Evolutionary conservation across 257 asterid species (phyloP).

Genomic region (Nicotiana otophora): DNA sequence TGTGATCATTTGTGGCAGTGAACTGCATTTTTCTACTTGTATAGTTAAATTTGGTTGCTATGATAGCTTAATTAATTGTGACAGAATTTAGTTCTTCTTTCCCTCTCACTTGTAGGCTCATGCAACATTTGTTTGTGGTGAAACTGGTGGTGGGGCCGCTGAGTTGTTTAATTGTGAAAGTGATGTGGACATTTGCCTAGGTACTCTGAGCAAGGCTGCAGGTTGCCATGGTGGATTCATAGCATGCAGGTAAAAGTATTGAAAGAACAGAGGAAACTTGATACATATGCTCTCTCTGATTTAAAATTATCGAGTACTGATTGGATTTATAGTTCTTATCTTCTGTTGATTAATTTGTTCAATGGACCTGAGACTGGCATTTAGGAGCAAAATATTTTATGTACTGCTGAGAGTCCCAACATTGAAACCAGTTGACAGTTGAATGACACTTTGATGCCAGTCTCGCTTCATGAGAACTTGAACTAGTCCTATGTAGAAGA

Average conservation of each 20-base stretch:
- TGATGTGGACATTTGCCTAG: slow-evolving; percentile 81
- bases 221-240: slow-evolving; percentile 99
- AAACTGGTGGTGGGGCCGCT: slow-evolving; percentile 91
- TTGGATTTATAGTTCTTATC: background rate
- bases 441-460: background rate
- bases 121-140: slow-evolving; percentile 90
- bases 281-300: background rate
- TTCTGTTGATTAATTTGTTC: slow-evolving; percentile 1
- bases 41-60: background rate
- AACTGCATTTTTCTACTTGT: background rate
- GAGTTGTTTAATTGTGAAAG: slow-evolving; percentile 75
- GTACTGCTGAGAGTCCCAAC: background rate
- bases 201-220: slow-evolving; percentile 95
- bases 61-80: background rate
- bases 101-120: slow-evolving; percentile 57
- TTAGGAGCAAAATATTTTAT: background rate
- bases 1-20: background rate
- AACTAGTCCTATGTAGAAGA: background rate
- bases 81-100: slow-evolving; percentile 6
- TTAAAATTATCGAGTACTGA: background rate
- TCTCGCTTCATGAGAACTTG: background rate
- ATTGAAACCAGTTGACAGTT: background rate
- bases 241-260: slow-evolving; percentile 70
- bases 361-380: background rate
- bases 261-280: background rate